Evolutionary conservation across 1,139 yeast genomes (phyloP).

Genomic region (Diutina rugosa): DNA sequence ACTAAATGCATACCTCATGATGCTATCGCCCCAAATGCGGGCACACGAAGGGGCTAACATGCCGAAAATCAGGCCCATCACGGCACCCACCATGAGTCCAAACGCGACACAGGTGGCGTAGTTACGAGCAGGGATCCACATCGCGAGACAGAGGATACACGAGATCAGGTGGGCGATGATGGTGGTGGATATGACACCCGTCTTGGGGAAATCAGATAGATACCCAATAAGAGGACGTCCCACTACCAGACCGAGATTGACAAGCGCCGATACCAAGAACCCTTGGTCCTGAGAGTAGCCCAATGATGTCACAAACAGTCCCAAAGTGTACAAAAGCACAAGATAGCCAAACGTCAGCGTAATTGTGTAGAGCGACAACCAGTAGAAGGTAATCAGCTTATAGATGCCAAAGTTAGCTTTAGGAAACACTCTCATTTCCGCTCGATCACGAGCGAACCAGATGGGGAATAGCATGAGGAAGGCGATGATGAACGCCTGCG

Average conservation of each 20-base stretch:
- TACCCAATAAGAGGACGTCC: constrained; percentile 37
- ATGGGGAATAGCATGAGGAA: constrained; percentile 18
- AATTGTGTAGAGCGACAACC: not conserved
- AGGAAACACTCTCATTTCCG: not conserved
- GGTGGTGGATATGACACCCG: constrained; percentile 32
- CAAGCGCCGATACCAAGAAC: constrained; percentile 37
- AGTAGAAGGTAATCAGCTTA: not conserved
- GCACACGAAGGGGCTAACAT: not conserved
- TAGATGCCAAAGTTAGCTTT: not conserved
- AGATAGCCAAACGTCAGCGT: constrained; percentile 12
- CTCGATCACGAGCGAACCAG: constrained; percentile 1
- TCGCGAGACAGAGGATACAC: constrained; percentile 30
- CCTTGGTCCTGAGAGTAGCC: constrained; percentile 27
- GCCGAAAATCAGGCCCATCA: constrained; percentile 33
- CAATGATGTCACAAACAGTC: constrained; percentile 17
- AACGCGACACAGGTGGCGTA: constrained; percentile 37
- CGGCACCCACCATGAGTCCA: constrained; percentile 32
- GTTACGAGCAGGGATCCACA: constrained; percentile 55
- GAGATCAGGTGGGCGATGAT: constrained; percentile 18
- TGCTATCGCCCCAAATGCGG: not conserved
- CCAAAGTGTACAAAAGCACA: constrained; percentile 22
- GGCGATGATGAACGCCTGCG: constrained; percentile 22
- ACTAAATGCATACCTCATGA: not conserved
- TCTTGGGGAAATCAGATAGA: constrained; percentile 21
- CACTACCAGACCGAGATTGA: constrained; percentile 28